Evolutionary conservation across 2,329 filamentous ascomycete genomes (phyloP).

Genomic region (Alternaria incomplexa): DNA sequence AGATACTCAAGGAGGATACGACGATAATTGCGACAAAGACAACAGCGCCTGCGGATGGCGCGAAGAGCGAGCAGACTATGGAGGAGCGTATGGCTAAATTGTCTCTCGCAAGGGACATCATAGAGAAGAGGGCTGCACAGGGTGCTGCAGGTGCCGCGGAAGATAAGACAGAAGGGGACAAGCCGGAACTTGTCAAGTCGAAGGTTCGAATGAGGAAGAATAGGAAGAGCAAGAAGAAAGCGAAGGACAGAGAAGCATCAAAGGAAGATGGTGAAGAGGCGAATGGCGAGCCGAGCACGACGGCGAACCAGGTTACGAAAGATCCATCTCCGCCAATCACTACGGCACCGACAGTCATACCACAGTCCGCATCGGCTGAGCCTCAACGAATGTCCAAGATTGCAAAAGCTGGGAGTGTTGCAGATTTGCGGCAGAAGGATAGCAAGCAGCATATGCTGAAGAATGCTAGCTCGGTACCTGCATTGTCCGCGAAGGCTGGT

Average conservation of each 20-base stretch:
- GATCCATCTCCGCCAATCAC: constrained; percentile 8
- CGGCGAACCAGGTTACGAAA: constrained; percentile 5
- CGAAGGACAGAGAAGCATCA: constrained; percentile 23
- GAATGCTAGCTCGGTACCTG: constrained; percentile 34
- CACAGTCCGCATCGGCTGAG: neutral
- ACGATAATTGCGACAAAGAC: constrained; percentile 11
- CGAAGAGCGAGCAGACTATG: constrained; percentile 24
- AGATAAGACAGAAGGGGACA: constrained; percentile 6
- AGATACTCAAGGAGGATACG: constrained; percentile 58
- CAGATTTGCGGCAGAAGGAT: constrained; percentile 33
- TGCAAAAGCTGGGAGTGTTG: constrained; percentile 37
- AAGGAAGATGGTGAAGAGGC: constrained; percentile 18
- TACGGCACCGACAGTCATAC: neutral
- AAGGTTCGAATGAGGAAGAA: constrained; percentile 46
- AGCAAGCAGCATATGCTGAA: constrained; percentile 36
- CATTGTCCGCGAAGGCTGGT: constrained; percentile 19
- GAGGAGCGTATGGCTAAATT: constrained; percentile 32
- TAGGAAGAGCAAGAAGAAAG: constrained; percentile 30
- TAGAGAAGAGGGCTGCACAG: constrained; percentile 21
- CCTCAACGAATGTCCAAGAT: constrained; percentile 17
- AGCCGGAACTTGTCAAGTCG: constrained; percentile 40
- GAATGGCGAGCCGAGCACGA: constrained; percentile 13
- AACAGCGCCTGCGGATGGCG: constrained; percentile 1
- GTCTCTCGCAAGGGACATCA: constrained; percentile 22
- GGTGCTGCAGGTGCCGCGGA: constrained; percentile 1